Evolutionary conservation across 2,329 filamentous ascomycete genomes (phyloP), one percentile per base, ranked within the genome.

Genomic region (Xenoacremonium recifei): DNA sequence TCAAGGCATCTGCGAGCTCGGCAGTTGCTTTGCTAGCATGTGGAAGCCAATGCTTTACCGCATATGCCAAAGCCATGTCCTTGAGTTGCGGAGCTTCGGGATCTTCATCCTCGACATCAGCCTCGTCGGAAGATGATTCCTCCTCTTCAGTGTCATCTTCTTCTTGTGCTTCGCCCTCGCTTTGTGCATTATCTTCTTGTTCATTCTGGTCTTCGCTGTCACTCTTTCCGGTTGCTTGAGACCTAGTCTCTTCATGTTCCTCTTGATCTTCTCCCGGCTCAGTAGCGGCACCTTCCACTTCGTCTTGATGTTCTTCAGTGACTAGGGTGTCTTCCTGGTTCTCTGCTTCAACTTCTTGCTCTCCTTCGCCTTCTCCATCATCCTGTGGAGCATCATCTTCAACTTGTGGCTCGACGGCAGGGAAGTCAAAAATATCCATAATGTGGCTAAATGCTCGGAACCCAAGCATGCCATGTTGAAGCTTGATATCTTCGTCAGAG

Each of bases 381-480:
- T 27, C 23, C 9, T 27, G 9, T 13, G 9, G 23, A 9, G 9
- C 23, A 27, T 27, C 9, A 1, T 35, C 39, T 3, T 45, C 49
- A n/a, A 45, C 41, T 5, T 27, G 39, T 1, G 40, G 35, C 12
- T 43, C 37, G 2, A 30, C 21, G 2, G 23, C 35, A 5, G 55
- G 54, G 16, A 61, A 65, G 34, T 60, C 51, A 10, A 69, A 64
- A 1, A 31, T 40, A 4, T 67, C 62, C 27, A 63, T 61, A 7
- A 71, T 37, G 21, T 70, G 65, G 3, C 61, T 58, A 39, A 70
- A 66, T 1, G 62, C 62, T 9, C 68, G 56, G 4, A 69, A 53
- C 3, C 64, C 62, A 4, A 71, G 49, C 3, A 71, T 61, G 3
- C 68, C 68, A n/a, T 71, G 67, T 29, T 71, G 68, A 50, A 66